Evolutionary conservation across 2,329 filamentous ascomycete genomes (phyloP), one percentile per base, ranked within the genome.

Genomic region (Neurospora sp.): DNA sequence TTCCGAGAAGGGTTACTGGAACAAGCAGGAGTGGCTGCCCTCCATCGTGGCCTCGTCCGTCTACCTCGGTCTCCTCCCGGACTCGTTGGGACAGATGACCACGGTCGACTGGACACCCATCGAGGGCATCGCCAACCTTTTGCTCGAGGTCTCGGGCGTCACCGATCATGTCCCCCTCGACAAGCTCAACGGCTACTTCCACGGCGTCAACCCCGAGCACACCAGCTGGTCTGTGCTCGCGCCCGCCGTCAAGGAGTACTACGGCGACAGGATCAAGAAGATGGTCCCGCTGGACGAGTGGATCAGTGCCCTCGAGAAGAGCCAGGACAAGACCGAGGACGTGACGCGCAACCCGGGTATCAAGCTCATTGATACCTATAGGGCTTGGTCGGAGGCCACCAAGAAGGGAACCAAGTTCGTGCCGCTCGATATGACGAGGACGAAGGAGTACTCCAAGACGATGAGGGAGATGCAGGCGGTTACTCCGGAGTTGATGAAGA

Each of bases 11-110:
- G 86, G 86, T 0, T 72, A 74, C 36, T 89, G 87, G 87, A 88
- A 86, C 71, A 78, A 77, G 28, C 81, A 85, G 8, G 87, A 89
- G 71, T 89, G 86, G 83, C 75, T 89, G 2, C 87, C 87, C 0
- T 81, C 78, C 36, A 77, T 84, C 43, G 76, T 84, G 15, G 79
- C 81, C 0, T 86, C 84, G 66, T 87, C 84, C 0, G 76, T 83
- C 12, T 77, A 83, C 66, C 76, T 89, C 0, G 81, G 82, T 0
- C 76, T 81, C 6, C 74, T 88, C 3, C 87, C 87, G 0, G 69
- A 71, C 0, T 75, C 78, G 1, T 78, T 88, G 0, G 86, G 85
- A 0, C 70, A 74, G 1, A 77, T 82, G 75, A 75, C 82, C 2
- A 75, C 75, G 0, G 79, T 88, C 1, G 85, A 88, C 74, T 89